Evolutionary conservation across 1,284 basidiomycete species (phyloP).

Genomic region (Melampsora occidentalis): DNA sequence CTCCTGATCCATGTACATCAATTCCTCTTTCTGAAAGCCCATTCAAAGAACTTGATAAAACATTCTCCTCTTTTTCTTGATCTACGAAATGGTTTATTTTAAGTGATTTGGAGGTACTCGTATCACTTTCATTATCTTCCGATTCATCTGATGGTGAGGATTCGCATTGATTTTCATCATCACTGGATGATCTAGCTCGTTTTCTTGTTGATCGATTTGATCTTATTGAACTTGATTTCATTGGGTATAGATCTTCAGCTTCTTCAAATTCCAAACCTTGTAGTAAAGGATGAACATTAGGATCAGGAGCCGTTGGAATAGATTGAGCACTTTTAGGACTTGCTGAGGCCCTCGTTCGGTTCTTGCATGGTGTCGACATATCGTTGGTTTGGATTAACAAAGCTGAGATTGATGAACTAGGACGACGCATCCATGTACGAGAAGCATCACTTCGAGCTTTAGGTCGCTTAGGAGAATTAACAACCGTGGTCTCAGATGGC

Average conservation of each 20-base stretch:
- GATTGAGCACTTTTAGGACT: background rate
- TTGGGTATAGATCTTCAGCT: background rate
- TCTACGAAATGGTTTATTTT: background rate
- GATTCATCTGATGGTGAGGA: background rate
- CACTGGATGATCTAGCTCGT: background rate
- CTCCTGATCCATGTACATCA: slow-evolving; percentile 34
- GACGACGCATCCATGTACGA: background rate
- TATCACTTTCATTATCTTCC: background rate
- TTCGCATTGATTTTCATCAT: background rate
- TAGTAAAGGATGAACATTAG: slow-evolving; percentile 4
- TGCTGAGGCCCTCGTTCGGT: background rate
- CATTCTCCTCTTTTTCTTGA: too few species aligned
- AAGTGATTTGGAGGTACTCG: background rate
- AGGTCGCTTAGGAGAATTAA: background rate
- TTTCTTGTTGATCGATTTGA: background rate
- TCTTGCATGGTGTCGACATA: background rate
- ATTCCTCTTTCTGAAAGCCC: background rate
- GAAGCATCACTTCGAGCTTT: background rate
- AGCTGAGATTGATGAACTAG: slow-evolving; percentile 20
- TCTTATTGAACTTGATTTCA: background rate
- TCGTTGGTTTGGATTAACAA: background rate
- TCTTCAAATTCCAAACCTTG: background rate
- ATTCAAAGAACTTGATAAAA: background rate
- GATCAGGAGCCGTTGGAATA: background rate
- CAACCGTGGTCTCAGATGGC: background rate